phyloP scores from a whole-genome alignment of 2,329 filamentous ascomycete genomes.

The Paracorniculantispora psalliotae region DNA sequence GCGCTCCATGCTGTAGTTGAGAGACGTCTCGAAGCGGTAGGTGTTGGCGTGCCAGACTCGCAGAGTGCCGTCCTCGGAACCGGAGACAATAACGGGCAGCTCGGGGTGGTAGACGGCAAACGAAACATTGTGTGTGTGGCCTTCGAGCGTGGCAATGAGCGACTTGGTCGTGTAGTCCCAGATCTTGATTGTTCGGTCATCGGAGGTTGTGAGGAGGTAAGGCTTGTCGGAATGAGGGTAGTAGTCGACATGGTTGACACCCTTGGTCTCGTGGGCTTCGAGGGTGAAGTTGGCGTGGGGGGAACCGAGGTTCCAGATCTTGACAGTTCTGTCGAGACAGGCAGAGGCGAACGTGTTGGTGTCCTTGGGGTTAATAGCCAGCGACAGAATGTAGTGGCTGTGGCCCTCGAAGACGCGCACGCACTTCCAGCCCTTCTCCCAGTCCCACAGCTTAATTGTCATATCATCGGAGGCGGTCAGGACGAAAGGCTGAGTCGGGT shows the following conservation, averaged over 20 bases:
- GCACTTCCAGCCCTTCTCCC: slow-evolving; percentile 98
- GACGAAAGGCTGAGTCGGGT: slow-evolving; percentile 92
- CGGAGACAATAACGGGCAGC: slow-evolving; percentile 93
- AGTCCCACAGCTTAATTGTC: slow-evolving; percentile 98
- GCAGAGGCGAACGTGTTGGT: slow-evolving; percentile 89
- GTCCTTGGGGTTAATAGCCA: slow-evolving; percentile 96
- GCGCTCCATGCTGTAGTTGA: slow-evolving; percentile 92
- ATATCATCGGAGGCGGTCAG: slow-evolving; percentile 96
- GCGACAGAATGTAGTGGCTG: slow-evolving; percentile 92
- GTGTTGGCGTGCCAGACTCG: slow-evolving; percentile 99
- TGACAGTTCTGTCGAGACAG: slow-evolving; percentile 92
- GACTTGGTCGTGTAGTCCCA: slow-evolving; percentile 99
- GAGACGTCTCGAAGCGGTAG: slow-evolving; percentile 88
- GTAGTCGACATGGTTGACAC: slow-evolving; percentile 96
- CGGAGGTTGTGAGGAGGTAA: slow-evolving; percentile 92
- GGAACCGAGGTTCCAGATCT: slow-evolving; percentile 95
- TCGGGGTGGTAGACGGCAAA: slow-evolving; percentile 98
- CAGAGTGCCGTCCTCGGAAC: slow-evolving; percentile 93
- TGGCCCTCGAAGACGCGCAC: slow-evolving; percentile 96
- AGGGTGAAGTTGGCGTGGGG: slow-evolving; percentile 94
- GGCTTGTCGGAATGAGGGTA: slow-evolving; percentile 69
- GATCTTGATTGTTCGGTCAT: slow-evolving; percentile 94
- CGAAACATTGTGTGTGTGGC: slow-evolving; percentile 95
- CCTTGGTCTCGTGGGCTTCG: slow-evolving; percentile 94
- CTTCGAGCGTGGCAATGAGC: slow-evolving; percentile 91